Base-by-base conservation (phyloP, 495 filamentous ascomycete species). In the Aspergillus avenaceus region DNA sequence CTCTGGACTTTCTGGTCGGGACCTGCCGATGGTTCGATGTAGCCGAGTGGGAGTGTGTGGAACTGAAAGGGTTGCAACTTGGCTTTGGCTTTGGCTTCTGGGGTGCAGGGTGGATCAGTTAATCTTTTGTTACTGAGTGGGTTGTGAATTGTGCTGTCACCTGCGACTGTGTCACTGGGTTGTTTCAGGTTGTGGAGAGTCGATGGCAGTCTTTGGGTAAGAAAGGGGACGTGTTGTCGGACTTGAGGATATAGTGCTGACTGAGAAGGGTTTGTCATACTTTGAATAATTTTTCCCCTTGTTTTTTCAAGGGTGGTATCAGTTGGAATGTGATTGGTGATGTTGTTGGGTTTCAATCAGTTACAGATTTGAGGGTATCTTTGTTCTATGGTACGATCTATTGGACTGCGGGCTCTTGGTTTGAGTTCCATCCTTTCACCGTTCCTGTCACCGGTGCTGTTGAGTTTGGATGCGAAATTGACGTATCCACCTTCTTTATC, bases 371-470 rank as follows among this genome's bases (percentile, higher is more conserved):
- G 18, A 13, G 16, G 34, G 34, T 38, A 8, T 38, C 34, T 38
- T 38, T 38, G 34, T 38, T 19, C 34, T 38, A 38, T 38, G 34
- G 34, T 19, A 38, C 34, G 34, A 38, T 38, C 34, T 38, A 38
- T 21, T 38, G 34, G 34, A 21, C 34, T 38, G 34, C n/a, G 34
- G n/a, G 34, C 34, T 38, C 16, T 9, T 19, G 3, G 21, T 8
- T 18, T 38, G 34, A 38, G 34, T 38, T 19, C 16, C 16, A 19
- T 38, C 7, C n/a, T 16, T 18, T 34, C 31, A 34, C 6, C 31
- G n/a, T n/a, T n/a, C n/a, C 11, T 6, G 31, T 5, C 11, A 34
- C 6, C 11, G 16, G 18, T 38, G 34, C 34, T 19, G 34, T 38
- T 38, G 34, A 38, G 16, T 38, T 38, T 19, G 21, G 34, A 16